These are phyloP conservation scores for Phallus indusiatus DNA, from an alignment of 768 basidiomycete genomes.

Conservation along the genomic window DNA sequence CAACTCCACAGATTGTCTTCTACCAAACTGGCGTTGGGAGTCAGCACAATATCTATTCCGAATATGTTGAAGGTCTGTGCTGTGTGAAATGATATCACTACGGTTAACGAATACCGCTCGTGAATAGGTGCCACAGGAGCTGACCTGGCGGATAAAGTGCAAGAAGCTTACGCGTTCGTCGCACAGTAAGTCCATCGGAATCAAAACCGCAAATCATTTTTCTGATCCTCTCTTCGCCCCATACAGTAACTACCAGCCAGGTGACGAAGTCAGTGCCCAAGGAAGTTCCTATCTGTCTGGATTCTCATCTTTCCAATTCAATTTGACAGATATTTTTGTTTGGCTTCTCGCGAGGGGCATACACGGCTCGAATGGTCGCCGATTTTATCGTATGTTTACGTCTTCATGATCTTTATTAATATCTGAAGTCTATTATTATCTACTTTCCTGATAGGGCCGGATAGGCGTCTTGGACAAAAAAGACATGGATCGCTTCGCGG, in stretches of 20 bases:
- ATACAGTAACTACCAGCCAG: constrained; percentile 57
- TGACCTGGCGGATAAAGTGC: constrained; percentile 58
- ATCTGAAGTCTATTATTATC: not conserved
- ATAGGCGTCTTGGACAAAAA: constrained; percentile 63
- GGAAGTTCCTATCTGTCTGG: not conserved
- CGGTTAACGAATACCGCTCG: constrained; percentile 14
- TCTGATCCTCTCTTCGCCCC: not conserved
- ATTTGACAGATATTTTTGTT: constrained; percentile 57
- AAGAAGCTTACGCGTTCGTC: constrained; percentile 74
- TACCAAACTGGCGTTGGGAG: constrained; percentile 60
- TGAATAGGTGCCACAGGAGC: constrained; percentile 52
- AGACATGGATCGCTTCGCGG: constrained; percentile 64
- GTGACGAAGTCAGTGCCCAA: constrained; percentile 48
- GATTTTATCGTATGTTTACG: constrained; percentile 44
- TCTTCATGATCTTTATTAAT: constrained; percentile 13
- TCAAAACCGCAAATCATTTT: not conserved
- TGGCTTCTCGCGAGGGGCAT: constrained; percentile 71
- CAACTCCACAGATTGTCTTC: constrained; percentile 28
- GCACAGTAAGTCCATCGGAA: constrained; percentile 46
- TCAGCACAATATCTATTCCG: constrained; percentile 45
- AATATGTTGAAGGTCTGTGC: constrained; percentile 52
- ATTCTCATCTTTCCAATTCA: constrained; percentile 4
- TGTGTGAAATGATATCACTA: constrained; percentile 31
- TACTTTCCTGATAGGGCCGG: constrained; percentile 37
- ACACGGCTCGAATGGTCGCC: constrained; percentile 67